Base-by-base conservation (phyloP, 768 basidiomycete genomes). In the Vishniacozyma victoriae region DNA sequence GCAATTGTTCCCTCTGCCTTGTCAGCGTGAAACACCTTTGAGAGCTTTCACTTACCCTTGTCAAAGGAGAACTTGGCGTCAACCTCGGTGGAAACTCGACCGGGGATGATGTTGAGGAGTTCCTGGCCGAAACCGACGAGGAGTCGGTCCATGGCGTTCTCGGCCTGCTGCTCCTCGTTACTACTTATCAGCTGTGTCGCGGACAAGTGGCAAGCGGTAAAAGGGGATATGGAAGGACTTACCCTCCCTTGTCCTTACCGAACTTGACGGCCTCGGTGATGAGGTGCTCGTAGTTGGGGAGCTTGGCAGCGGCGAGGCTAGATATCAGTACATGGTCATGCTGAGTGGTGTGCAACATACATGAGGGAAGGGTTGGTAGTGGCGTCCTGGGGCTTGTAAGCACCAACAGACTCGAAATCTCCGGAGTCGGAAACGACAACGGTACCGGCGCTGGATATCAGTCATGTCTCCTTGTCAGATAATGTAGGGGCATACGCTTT, bases 361-460 rank as follows among this genome's bases (percentile, higher is more conserved):
- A 69, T 63, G 72, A 91, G 74, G 26, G 88, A 91, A 15, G 95
- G 95, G 78, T 97, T 99, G 57, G 95, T 99, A 37, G 95, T 97
- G 18, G 93, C 93, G 78, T 96, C 93, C 83, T 91, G 90, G 62
- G 93, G 93, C 77, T 95, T 92, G 83, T 93, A 96, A 54, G 79
- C 83, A 76, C 84, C 90, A 78, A 96, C 95, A 57, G 86, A 79
- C 75, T 87, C 87, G 70, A 95, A 93, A 75, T 95, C 92, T 46
- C 92, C 93, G 50, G 90, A 92, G 79, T 99, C 93, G 40, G 88
- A 91, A 69, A 93, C 90, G 75, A 97, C 92, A 72, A 86, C 81
- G 69, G 93, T 97, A 66, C 91, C 93, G 64, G 86, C 86, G 37
- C 64, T 67, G 43, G 37, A n/a, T 39, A 12, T 39, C 18, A 39